phyloP scores from a whole-genome alignment of 345 rosid genomes.

The Pistacia integerrima region DNA sequence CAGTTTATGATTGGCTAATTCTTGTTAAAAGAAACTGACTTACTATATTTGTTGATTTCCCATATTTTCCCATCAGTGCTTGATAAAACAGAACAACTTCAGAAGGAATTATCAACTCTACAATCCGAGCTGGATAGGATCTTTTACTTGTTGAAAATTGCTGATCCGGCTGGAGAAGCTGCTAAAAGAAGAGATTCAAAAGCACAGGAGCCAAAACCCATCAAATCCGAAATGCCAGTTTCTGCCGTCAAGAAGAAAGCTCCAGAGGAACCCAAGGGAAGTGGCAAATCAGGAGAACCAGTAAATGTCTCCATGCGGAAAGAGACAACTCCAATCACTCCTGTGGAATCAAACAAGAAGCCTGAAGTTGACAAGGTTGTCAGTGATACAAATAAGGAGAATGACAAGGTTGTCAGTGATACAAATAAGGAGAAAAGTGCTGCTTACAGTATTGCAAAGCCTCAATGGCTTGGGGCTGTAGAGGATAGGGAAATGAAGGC shows the following conservation, averaged over 20 bases:
- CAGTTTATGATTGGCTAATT: not conserved
- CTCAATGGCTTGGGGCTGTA: conserved; percentile 96
- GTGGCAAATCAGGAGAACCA: conserved; percentile 32
- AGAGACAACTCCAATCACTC: conserved; percentile 35
- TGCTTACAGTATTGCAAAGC: conserved; percentile 59
- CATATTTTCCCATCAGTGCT: conserved; percentile 51
- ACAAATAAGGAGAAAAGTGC: conserved; percentile 39
- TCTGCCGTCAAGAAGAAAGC: conserved; percentile 33
- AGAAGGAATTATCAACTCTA: conserved; percentile 67
- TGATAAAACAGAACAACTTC: conserved; percentile 58
- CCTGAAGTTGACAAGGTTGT: conserved; percentile 41
- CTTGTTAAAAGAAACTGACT: not conserved
- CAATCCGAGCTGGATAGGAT: conserved; percentile 77
- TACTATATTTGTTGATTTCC: conserved; percentile 8
- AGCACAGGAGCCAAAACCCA: conserved; percentile 38
- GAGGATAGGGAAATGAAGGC: conserved; percentile 45
- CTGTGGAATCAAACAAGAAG: conserved; percentile 27
- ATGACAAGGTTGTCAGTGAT: conserved; percentile 36
- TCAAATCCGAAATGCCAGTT: conserved; percentile 36
- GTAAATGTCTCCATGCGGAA: conserved; percentile 26
- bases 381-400: conserved; percentile 40
- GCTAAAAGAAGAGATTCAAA: conserved; percentile 61
- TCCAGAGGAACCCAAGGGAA: conserved; percentile 35
- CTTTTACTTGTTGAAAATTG: conserved; percentile 74
- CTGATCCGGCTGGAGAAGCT: conserved; percentile 90